A percentile compares a stretch with the other conserved stretches of the same genome.
These are phyloP conservation scores for Coniochaeta hoffmannii DNA, from an alignment of 2,329 filamentous ascomycete species.

Conservation along the genomic window DNA sequence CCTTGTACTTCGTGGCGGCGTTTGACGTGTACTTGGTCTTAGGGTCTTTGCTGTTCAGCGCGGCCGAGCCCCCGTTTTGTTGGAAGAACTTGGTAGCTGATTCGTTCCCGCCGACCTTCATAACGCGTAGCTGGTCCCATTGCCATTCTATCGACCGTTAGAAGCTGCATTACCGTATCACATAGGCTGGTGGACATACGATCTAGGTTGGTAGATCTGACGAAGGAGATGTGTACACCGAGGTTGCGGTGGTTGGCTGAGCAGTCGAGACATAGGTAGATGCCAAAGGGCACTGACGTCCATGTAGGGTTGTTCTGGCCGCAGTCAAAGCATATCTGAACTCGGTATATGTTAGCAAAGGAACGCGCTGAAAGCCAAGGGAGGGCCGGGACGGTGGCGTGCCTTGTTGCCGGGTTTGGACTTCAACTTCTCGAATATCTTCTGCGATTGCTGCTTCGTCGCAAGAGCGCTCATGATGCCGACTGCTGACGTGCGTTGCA, in stretches of 20 bases:
- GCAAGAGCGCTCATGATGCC: slow-evolving; percentile 58
- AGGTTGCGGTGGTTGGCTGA: slow-evolving; percentile 95
- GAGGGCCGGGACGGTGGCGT: slow-evolving; percentile 12
- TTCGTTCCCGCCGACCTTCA: slow-evolving; percentile 98
- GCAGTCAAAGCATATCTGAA: slow-evolving; percentile 94
- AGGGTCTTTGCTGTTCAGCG: slow-evolving; percentile 89
- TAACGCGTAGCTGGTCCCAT: slow-evolving; percentile 94
- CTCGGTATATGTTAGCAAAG: slow-evolving; percentile 1
- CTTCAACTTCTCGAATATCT: slow-evolving; percentile 97
- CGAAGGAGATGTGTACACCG: slow-evolving; percentile 98
- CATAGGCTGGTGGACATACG: slow-evolving; percentile 52
- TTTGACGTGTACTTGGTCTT: slow-evolving; percentile 96
- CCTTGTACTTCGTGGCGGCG: slow-evolving; percentile 96
- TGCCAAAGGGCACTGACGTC: slow-evolving; percentile 94
- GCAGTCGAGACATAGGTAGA: slow-evolving; percentile 97
- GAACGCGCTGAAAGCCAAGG: background rate
- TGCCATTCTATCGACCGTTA: slow-evolving; percentile 65
- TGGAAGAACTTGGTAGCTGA: slow-evolving; percentile 98
- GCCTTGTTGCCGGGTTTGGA: slow-evolving; percentile 93
- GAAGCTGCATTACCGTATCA: background rate
- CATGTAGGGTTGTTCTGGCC: slow-evolving; percentile 96
- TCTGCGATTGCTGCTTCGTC: slow-evolving; percentile 89
- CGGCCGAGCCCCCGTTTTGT: slow-evolving; percentile 87
- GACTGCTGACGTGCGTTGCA: slow-evolving; percentile 5
- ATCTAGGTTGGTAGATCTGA: slow-evolving; percentile 95